phyloP scores from a whole-genome alignment of 805 yeast species.

The Candida xiaguanensis region DNA sequence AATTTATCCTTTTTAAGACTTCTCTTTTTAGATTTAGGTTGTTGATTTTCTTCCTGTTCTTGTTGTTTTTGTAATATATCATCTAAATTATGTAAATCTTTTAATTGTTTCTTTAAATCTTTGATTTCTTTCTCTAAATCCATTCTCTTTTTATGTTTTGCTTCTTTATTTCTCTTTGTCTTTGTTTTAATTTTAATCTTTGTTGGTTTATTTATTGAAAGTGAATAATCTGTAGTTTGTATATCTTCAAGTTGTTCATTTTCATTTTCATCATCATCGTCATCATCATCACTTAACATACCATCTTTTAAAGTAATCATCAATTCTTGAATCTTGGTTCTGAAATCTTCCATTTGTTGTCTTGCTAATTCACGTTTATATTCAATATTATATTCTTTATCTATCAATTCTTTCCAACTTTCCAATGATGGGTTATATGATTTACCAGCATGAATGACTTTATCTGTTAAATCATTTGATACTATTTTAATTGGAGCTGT shows the following conservation, averaged over 20 bases:
- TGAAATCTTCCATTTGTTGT: slow-evolving; percentile 57
- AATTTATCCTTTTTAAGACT: slow-evolving; percentile 27
- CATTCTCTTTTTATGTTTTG: slow-evolving; percentile 56
- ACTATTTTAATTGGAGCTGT: slow-evolving; percentile 52
- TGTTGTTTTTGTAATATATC: slow-evolving; percentile 18
- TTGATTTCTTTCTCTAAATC: slow-evolving; percentile 55
- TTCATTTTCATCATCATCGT: slow-evolving; percentile 35
- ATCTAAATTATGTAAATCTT: slow-evolving; percentile 48
- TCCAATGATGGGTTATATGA: slow-evolving; percentile 88
- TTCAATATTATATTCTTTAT: slow-evolving; percentile 63
- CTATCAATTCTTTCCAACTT: slow-evolving; percentile 74
- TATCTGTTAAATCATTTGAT: slow-evolving; percentile 34
- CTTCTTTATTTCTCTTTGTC: slow-evolving; percentile 69
- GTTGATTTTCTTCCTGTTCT: slow-evolving; percentile 26
- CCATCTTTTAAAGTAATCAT: slow-evolving; percentile 60
- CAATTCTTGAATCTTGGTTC: slow-evolving; percentile 58
- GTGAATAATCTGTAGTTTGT: slow-evolving; percentile 30
- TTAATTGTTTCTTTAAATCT: slow-evolving; percentile 55
- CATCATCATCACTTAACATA: slow-evolving; percentile 45
- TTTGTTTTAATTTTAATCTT: slow-evolving; percentile 69
- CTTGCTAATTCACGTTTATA: slow-evolving; percentile 64
- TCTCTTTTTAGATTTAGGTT: slow-evolving; percentile 17
- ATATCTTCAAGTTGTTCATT: slow-evolving; percentile 28
- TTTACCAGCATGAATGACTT: slow-evolving; percentile 76
- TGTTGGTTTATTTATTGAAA: slow-evolving; percentile 74